Conservation (phyloP, 2,329 filamentous ascomycete genomes). For the Cercospora sp. region DNA sequence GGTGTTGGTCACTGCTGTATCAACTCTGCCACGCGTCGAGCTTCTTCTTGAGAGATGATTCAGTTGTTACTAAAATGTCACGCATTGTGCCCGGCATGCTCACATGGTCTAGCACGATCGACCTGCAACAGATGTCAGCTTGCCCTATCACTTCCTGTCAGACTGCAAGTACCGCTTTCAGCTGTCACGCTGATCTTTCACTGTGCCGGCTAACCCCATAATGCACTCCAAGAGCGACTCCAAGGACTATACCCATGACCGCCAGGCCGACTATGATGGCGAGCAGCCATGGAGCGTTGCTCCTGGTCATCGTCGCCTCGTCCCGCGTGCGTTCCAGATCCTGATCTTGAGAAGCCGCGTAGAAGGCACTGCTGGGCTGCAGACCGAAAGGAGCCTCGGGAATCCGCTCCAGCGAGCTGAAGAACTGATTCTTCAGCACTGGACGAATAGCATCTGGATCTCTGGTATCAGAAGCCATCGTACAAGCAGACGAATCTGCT, state of each 20-base stretch:
- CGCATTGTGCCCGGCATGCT: not conserved
- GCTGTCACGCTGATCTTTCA: not conserved
- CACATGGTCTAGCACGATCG: not conserved
- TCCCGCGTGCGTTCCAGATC: not conserved
- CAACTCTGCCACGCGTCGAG: not conserved
- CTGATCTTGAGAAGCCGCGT: not conserved
- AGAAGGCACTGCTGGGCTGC: not conserved
- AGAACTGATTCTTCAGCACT: not conserved
- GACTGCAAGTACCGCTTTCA: not conserved
- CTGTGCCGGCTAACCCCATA: constrained; percentile 1
- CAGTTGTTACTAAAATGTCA: not conserved
- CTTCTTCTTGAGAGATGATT: not conserved
- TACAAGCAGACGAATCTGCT: not conserved
- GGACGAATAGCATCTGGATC: not conserved
- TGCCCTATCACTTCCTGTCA: not conserved
- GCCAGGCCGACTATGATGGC: constrained; percentile 1
- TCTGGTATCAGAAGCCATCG: not conserved
- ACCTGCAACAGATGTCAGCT: not conserved
- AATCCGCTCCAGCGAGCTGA: not conserved
- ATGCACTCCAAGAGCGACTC: constrained; percentile 8
- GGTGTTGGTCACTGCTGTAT: not conserved
- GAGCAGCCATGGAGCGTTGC: constrained; percentile 3
- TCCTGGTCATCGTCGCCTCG: not conserved
- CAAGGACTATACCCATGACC: constrained; percentile 1
- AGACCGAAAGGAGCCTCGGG: not conserved